These are phyloP conservation scores for Sugiyamaella chiloensis DNA, from an alignment of 805 yeast genomes.

Conservation along the genomic window DNA sequence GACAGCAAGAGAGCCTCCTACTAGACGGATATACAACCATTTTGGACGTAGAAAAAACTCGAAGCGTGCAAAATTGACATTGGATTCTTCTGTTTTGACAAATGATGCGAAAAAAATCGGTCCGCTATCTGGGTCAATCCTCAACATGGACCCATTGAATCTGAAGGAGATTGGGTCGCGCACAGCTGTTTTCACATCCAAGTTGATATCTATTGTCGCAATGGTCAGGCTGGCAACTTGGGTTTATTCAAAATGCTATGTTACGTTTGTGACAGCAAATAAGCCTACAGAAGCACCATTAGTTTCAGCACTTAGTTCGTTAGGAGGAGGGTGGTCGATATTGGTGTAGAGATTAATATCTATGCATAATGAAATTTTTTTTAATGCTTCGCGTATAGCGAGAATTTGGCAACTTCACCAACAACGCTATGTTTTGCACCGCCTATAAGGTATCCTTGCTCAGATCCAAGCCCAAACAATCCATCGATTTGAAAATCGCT, in stretches of 20 bases:
- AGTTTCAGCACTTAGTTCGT: constrained; percentile 11
- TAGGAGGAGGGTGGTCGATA: constrained; percentile 23
- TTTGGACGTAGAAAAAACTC: not conserved
- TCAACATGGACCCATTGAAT: constrained; percentile 25
- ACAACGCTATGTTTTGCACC: constrained; percentile 30
- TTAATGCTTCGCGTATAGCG: not conserved
- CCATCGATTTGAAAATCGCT: constrained; percentile 22
- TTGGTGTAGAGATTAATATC: constrained; percentile 3
- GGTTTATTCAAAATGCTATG: not conserved
- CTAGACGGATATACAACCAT: not conserved
- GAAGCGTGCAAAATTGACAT: not conserved
- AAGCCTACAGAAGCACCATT: not conserved
- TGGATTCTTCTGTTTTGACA: not conserved
- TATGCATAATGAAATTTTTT: too few species aligned
- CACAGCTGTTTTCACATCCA: not conserved
- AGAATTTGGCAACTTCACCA: constrained; percentile 24
- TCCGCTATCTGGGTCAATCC: constrained; percentile 18
- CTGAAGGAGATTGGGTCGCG: constrained; percentile 2
- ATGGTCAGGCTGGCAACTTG: constrained; percentile 3
- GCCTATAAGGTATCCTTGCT: constrained; percentile 31
- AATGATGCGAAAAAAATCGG: not conserved
- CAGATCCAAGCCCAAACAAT: constrained; percentile 33
- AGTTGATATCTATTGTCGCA: constrained; percentile 3
- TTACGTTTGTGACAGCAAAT: not conserved
- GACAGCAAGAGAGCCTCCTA: not conserved